Conservation (phyloP, 345 rosid species). For the Anacardium occidentale region DNA sequence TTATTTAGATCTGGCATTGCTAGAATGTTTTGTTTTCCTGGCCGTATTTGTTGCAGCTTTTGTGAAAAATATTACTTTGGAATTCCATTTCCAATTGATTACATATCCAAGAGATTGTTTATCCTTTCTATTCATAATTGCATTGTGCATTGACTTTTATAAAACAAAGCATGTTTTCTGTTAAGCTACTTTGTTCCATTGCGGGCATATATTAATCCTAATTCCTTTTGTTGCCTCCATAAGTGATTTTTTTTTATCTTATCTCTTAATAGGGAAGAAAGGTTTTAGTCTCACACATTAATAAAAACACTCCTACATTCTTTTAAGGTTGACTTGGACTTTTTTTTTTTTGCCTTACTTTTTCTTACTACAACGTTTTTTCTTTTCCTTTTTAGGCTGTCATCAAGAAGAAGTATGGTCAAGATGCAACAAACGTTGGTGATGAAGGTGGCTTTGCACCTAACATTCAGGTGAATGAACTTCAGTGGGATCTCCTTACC, state of each 20-base stretch:
- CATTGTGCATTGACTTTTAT: constrained; percentile 6
- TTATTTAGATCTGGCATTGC: not conserved
- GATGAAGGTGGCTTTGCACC: constrained; percentile 99
- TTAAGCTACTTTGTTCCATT: constrained; percentile 11
- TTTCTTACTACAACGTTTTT: not conserved
- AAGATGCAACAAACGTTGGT: constrained; percentile 98
- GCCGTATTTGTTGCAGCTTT: not conserved
- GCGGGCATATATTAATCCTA: constrained; percentile 9
- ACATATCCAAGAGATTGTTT: not conserved
- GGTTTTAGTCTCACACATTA: not conserved
- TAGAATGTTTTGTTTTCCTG: not conserved
- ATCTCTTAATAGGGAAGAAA: constrained; percentile 9
- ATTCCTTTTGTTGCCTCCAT: not conserved
- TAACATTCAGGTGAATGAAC: constrained; percentile 66
- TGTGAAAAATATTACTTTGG: not conserved
- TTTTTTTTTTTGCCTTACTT: not conserved
- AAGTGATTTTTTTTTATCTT: not conserved
- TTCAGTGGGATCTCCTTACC: not conserved
- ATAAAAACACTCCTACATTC: not conserved
- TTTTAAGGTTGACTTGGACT: not conserved
- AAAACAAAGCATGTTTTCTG: constrained; percentile 14
- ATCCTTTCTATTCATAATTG: not conserved
- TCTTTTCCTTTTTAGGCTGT: constrained; percentile 42
- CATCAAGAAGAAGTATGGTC: constrained; percentile 96
- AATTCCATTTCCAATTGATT: not conserved